A percentile compares a stretch with the other conserved stretches of the same genome.
Evolutionary conservation across 1,284 basidiomycete genomes (phyloP).

Genomic region (Cryptococcus amylolentus): DNA sequence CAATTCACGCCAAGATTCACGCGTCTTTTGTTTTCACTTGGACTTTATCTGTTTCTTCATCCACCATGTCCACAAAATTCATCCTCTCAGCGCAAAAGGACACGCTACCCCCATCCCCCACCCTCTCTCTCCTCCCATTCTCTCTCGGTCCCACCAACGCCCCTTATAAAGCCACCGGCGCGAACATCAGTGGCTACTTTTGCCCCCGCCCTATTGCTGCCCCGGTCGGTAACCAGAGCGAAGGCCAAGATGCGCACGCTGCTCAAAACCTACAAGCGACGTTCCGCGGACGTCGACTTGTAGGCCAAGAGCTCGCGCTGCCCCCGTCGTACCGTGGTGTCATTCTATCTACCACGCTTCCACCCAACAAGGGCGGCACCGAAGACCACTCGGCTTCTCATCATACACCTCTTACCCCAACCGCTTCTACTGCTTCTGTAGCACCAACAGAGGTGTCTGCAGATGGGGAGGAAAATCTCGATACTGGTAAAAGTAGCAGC

Average conservation of each 20-base stretch:
- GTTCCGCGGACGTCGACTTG: conserved; percentile 39
- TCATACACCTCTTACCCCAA: conserved; percentile 8
- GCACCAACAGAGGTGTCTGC: neutral
- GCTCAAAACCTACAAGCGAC: conserved; percentile 15
- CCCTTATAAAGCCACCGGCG: conserved; percentile 18
- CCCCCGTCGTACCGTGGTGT: conserved; percentile 36
- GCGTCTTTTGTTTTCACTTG: too few relatives aligned
- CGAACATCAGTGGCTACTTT: conserved; percentile 29
- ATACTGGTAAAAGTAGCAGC: neutral
- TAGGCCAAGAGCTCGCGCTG: conserved; percentile 31
- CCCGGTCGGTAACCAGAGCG: neutral
- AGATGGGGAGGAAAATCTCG: neutral
- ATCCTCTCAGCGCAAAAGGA: conserved; percentile 7
- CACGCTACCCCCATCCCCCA: conserved; percentile 14
- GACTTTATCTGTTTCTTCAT: too few relatives aligned
- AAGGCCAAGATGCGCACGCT: neutral
- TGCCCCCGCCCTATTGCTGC: conserved; percentile 27
- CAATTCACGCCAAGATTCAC: too few relatives aligned
- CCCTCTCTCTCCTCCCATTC: conserved; percentile 43
- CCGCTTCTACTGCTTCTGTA: conserved; percentile 7
- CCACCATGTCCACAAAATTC: conserved; percentile 5
- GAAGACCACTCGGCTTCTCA: conserved; percentile 4
- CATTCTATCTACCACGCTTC: conserved; percentile 19
- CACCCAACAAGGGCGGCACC: conserved; percentile 23
- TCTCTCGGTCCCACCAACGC: conserved; percentile 25